Percentiles rank a stretch among this genome's conserved stretches.
phyloP scores from a whole-genome alignment of 352 stramenopile genomes.

The Blastocystis hominis region DNA sequence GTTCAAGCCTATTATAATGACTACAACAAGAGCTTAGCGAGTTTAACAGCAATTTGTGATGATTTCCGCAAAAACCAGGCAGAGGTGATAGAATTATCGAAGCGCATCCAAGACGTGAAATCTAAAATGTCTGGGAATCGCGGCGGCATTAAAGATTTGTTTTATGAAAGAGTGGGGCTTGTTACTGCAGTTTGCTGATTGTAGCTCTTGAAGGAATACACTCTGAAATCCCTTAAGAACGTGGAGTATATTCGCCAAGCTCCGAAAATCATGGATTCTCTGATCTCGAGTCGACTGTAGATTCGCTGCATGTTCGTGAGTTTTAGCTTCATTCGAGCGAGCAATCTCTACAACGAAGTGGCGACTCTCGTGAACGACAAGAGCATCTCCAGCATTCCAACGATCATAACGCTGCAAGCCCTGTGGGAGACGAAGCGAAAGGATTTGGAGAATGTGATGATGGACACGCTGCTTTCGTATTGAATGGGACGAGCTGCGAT shows the following conservation, averaged over 20 bases:
- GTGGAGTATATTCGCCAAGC: slow-evolving; percentile 53
- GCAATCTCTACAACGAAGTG: slow-evolving; percentile 49
- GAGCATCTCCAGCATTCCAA: neutral
- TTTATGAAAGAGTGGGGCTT: slow-evolving; percentile 24
- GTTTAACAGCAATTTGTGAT: slow-evolving; percentile 44
- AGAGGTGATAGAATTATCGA: slow-evolving; percentile 19
- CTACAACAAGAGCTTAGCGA: slow-evolving; percentile 45
- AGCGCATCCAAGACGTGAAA: slow-evolving; percentile 1
- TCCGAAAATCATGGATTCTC: neutral
- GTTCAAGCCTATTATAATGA: slow-evolving; percentile 42
- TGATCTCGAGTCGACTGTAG: slow-evolving; percentile 1
- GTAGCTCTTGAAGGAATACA: slow-evolving; percentile 38
- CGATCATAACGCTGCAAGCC: neutral
- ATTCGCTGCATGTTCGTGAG: neutral
- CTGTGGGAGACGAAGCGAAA: slow-evolving; percentile 46
- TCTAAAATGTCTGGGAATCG: neutral
- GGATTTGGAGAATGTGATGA: slow-evolving; percentile 42
- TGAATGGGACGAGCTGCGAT: too few species aligned
- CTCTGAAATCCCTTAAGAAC: slow-evolving; percentile 54
- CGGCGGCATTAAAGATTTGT: slow-evolving; percentile 33
- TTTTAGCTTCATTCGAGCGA: slow-evolving; percentile 4
- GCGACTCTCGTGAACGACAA: slow-evolving; percentile 11
- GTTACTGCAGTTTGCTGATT: neutral
- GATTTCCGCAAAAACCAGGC: slow-evolving; percentile 46
- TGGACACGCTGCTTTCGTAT: slow-evolving; percentile 21